A percentile compares a stretch with the other conserved stretches of the same genome.
These are phyloP conservation scores for Colletotrichum abscissum DNA, from an alignment of 2,329 filamentous ascomycete species.

Conservation along the genomic window DNA sequence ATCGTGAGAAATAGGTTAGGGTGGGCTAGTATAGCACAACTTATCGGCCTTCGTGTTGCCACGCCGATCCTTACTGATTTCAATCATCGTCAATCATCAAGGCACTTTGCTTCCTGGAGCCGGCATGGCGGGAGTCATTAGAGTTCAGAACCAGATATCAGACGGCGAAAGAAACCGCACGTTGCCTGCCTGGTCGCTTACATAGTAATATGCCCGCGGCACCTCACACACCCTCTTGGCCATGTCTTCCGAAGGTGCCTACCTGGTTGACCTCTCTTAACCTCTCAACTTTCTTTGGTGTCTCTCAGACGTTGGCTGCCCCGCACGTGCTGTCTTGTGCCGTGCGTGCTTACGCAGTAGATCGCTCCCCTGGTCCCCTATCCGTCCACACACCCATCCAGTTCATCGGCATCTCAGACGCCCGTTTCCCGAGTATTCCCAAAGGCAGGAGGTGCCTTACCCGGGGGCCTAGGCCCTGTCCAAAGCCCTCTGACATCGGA, in stretches of 20 bases:
- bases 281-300: not conserved
- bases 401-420: not conserved
- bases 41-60: not conserved
- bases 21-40: not conserved
- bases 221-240: not conserved
- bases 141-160: conserved; percentile 20
- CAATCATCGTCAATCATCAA: not conserved
- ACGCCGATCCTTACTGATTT: conserved; percentile 14
- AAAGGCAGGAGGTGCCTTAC: not conserved
- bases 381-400: not conserved
- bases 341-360: not conserved
- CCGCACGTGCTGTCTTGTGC: not conserved
- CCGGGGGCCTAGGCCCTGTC: conserved; percentile 3
- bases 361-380: not conserved
- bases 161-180: conserved; percentile 23
- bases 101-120: not conserved
- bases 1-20: not conserved
- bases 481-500: conserved; percentile 14
- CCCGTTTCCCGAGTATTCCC: not conserved
- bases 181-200: not conserved
- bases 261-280: not conserved
- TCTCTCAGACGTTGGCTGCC: not conserved
- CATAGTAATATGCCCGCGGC: not conserved
- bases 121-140: not conserved
- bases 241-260: not conserved